These are phyloP conservation scores for Colletotrichum tanaceti DNA, from an alignment of 2,329 filamentous ascomycete genomes.

Conservation along the genomic window DNA sequence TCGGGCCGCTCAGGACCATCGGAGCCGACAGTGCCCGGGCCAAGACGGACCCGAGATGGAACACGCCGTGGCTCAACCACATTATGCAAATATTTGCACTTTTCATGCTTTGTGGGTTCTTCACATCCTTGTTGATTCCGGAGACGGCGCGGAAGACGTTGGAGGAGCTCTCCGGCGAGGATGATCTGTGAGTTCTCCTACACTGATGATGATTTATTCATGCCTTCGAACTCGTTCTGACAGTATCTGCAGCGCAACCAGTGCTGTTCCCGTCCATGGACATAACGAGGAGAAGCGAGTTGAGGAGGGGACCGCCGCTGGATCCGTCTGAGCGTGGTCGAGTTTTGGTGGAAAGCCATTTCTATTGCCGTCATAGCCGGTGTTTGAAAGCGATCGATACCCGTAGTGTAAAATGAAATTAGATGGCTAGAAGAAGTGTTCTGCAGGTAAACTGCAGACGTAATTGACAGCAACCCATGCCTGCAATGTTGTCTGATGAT, in stretches of 20 bases:
- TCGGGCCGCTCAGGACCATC: constrained; percentile 56
- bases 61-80: constrained; percentile 39
- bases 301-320: constrained; percentile 28
- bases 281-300: constrained; percentile 39
- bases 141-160: constrained; percentile 57
- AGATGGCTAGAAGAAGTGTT: not conserved
- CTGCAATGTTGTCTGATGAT: not conserved
- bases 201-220: no score
- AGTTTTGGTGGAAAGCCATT: not conserved
- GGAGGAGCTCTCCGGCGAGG: constrained; percentile 61
- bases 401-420: not conserved
- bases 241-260: constrained; percentile 19
- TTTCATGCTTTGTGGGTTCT: constrained; percentile 59
- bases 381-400: constrained; percentile 23
- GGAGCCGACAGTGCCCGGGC: constrained; percentile 58
- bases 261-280: constrained; percentile 21
- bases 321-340: constrained; percentile 22
- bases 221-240: not conserved
- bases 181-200: constrained; percentile 35
- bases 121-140: constrained; percentile 58
- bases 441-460: constrained; percentile 18
- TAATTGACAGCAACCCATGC: constrained; percentile 14
- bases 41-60: constrained; percentile 38
- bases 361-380: constrained; percentile 4
- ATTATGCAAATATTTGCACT: constrained; percentile 52